phyloP scores from a whole-genome alignment of 2,329 filamentous ascomycete species.

The Magnaporthiopsis incrustans region DNA sequence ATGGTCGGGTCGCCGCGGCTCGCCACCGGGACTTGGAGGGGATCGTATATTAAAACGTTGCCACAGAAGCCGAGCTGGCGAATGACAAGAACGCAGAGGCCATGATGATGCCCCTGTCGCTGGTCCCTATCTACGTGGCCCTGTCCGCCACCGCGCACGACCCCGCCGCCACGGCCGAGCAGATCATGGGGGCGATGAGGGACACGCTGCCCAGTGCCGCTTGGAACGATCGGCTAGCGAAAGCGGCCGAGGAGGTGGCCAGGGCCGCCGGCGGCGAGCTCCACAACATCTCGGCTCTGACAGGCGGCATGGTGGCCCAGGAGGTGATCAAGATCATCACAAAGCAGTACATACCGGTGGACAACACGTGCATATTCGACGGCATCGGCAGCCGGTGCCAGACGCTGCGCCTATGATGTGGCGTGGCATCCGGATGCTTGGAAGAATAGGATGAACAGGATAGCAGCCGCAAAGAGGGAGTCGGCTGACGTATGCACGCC shows the following conservation, averaged over 20 bases:
- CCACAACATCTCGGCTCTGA: conserved; percentile 83
- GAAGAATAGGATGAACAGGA: neutral
- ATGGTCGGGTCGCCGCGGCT: too few relatives aligned
- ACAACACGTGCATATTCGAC: conserved; percentile 65
- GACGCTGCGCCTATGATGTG: conserved; percentile 42
- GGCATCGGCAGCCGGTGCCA: conserved; percentile 56
- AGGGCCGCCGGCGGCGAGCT: conserved; percentile 78
- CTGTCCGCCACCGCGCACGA: conserved; percentile 45
- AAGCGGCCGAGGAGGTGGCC: conserved; percentile 58
- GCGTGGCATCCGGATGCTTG: conserved; percentile 7
- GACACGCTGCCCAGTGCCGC: conserved; percentile 28
- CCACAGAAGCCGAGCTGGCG: conserved; percentile 42
- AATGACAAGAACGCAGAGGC: conserved; percentile 45
- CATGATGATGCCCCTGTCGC: conserved; percentile 45
- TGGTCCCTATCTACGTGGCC: conserved; percentile 63
- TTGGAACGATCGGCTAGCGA: conserved; percentile 38
- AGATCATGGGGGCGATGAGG: conserved; percentile 42
- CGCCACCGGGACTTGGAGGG: too few relatives aligned
- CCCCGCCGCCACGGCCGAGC: conserved; percentile 35
- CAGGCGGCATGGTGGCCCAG: conserved; percentile 90
- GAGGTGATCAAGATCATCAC: conserved; percentile 88
- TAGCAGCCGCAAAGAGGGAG: neutral
- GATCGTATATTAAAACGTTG: conserved; percentile 17
- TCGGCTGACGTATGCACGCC: too few relatives aligned
- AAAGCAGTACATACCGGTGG: conserved; percentile 63